These are phyloP conservation scores for Monosporozyma servazzii DNA, from an alignment of 805 yeast species.

Conservation along the genomic window DNA sequence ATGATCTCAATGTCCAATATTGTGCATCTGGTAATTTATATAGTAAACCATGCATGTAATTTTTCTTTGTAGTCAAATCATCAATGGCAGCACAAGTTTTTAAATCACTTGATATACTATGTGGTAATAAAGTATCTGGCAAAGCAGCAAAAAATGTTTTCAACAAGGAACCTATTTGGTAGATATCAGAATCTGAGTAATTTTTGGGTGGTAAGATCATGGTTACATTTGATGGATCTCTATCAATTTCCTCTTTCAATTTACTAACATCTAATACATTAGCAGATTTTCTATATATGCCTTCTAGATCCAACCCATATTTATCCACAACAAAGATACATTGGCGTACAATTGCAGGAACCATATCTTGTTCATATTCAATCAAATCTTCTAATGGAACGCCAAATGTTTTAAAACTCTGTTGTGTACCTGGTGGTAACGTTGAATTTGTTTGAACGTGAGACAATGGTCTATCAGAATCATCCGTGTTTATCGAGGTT, in stretches of 20 bases:
- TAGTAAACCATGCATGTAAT: constrained; percentile 73
- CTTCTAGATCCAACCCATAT: constrained; percentile 79
- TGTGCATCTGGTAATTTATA: constrained; percentile 91
- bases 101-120: constrained; percentile 21
- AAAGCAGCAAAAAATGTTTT: constrained; percentile 75
- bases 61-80: constrained; percentile 54
- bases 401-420: constrained; percentile 58
- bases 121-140: constrained; percentile 47
- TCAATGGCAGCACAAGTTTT: constrained; percentile 57
- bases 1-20: constrained; percentile 79
- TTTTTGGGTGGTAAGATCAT: constrained; percentile 46
- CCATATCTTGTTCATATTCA: constrained; percentile 79
- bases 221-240: constrained; percentile 59
- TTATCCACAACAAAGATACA: constrained; percentile 81
- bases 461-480: constrained; percentile 26
- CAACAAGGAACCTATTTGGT: constrained; percentile 76
- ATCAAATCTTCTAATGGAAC: constrained; percentile 70
- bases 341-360: constrained; percentile 81
- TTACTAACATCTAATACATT: constrained; percentile 66
- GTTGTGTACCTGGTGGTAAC: constrained; percentile 32
- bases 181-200: constrained; percentile 71
- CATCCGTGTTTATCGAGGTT: constrained; percentile 13
- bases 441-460: constrained; percentile 25
- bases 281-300: constrained; percentile 82
- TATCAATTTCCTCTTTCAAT: constrained; percentile 60